Evolutionary conservation across 2,329 filamentous ascomycete species (phyloP).

Genomic region (Stemphylium beticola): DNA sequence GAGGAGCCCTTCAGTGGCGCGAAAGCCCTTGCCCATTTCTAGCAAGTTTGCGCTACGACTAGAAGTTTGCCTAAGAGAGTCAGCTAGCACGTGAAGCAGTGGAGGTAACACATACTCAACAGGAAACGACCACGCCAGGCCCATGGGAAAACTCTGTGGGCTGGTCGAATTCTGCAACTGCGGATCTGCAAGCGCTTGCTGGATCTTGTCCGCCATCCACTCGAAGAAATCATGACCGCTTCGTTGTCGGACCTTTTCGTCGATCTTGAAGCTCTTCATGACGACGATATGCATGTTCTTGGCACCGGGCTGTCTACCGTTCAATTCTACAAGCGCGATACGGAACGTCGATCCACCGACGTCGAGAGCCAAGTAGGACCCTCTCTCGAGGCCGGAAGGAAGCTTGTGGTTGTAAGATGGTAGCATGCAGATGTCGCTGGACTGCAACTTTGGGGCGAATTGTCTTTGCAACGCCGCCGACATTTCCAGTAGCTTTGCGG

Average conservation of each 20-base stretch:
- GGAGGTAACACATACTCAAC: conserved; percentile 55
- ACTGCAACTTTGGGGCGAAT: conserved; percentile 61
- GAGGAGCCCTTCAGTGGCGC: conserved; percentile 63
- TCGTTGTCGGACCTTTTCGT: conserved; percentile 61
- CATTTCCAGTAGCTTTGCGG: conserved; percentile 51
- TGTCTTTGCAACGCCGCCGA: conserved; percentile 56
- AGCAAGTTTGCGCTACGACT: conserved; percentile 62
- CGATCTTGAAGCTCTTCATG: conserved; percentile 63
- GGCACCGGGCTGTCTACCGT: conserved; percentile 53
- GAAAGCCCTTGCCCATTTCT: conserved; percentile 70
- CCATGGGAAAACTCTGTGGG: conserved; percentile 59
- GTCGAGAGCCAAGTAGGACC: conserved; percentile 67
- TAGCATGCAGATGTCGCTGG: conserved; percentile 67
- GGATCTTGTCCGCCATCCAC: conserved; percentile 69
- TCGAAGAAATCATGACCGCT: conserved; percentile 66
- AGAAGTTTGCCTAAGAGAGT: conserved; percentile 60
- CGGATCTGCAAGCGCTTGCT: conserved; percentile 56
- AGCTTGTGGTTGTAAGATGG: conserved; percentile 69
- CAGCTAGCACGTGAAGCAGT: conserved; percentile 9
- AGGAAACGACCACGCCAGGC: conserved; percentile 71
- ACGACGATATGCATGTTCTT: conserved; percentile 61
- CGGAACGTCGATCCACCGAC: conserved; percentile 72
- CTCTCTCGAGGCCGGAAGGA: conserved; percentile 64
- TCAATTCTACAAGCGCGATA: conserved; percentile 64
- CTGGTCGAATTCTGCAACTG: conserved; percentile 47